Evolutionary conservation across 2,329 filamentous ascomycete genomes (phyloP).

Genomic region (Parafenestella ontariensis): DNA sequence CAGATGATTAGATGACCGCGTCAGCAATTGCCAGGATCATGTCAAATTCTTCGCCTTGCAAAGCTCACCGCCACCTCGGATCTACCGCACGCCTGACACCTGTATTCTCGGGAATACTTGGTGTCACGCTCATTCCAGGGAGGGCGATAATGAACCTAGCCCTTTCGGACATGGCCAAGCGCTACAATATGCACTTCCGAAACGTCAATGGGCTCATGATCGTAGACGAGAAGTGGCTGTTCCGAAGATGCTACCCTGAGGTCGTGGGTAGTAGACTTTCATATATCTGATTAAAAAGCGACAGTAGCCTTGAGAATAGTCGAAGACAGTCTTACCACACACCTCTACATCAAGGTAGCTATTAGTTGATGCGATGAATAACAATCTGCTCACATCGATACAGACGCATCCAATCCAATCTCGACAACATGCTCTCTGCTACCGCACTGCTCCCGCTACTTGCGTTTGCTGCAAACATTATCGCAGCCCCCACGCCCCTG

Average conservation of each 20-base stretch:
- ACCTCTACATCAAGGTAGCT: background rate
- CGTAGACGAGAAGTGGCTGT: conserved; percentile 9
- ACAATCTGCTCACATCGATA: background rate
- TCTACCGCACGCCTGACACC: background rate
- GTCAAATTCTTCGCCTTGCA: background rate
- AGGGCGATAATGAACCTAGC: background rate
- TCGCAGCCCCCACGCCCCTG: conserved; percentile 14
- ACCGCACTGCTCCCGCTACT: conserved; percentile 12
- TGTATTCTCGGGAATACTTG: background rate
- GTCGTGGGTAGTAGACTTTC: background rate
- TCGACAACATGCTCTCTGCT: conserved; percentile 14
- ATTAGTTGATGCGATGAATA: background rate
- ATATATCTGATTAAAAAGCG: background rate
- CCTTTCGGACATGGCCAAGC: background rate
- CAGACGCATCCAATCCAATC: background rate
- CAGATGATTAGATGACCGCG: background rate
- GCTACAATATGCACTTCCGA: conserved; percentile 10
- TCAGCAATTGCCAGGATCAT: background rate
- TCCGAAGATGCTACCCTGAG: conserved; percentile 10
- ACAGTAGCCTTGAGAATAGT: background rate
- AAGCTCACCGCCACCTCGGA: background rate
- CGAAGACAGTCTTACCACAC: background rate
- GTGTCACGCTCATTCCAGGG: conserved; percentile 10
- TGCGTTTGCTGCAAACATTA: conserved; percentile 7
- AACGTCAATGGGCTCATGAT: conserved; percentile 11